Evolutionary conservation across 352 stramenopile genomes (phyloP), one percentile per base, ranked within the genome.

Genomic region (Pythium phragmiticola): DNA sequence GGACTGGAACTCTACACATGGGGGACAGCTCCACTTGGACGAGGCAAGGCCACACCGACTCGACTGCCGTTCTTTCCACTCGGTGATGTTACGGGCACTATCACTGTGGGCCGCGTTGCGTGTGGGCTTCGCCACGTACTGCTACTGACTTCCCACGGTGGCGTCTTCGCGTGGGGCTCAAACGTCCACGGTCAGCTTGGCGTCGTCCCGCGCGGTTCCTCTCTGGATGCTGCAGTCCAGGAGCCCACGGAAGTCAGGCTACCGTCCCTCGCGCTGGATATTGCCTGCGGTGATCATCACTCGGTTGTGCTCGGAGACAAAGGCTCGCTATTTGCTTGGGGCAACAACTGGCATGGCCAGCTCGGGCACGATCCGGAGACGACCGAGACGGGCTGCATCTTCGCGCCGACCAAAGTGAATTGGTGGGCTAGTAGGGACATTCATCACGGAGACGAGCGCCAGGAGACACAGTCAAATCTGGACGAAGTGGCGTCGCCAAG

Each of bases 131-230:
- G 73, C 16, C 84, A 93, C 45, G 68, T 74, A 0, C 14, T 89
- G 1, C 58, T 54, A 0, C 37, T 80, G 0, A 75, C 72, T 6
- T 50, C 57, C 9, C 23, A 58, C 8, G 75, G 75, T 16, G 57
- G 34, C 8, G 68, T 88, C 8, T 85, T 77, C n/a, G 63, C 69
- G 6, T 93, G 82, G 82, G 84, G 84, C 3, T 79, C 74, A 7
- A 90, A 90, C 41, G 49, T 84, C 14, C 80, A 88, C 46, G 84
- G 84, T 0, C 84, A 93, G 37, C 76, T 93, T 11, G 84, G 84
- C 5, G 61, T 76, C 8, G 66, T 73, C 26, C 23, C 57, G 3
- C 52, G 76, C 21, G 53, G 61, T 39, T 56, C 60, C 0, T 26
- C 54, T 4, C 50, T 65, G 0, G 66, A 82, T 30, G 56, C 63